Base-by-base conservation (phyloP, 108 stramenopile genomes). In the Cyclotella choctawhatcheeana region DNA sequence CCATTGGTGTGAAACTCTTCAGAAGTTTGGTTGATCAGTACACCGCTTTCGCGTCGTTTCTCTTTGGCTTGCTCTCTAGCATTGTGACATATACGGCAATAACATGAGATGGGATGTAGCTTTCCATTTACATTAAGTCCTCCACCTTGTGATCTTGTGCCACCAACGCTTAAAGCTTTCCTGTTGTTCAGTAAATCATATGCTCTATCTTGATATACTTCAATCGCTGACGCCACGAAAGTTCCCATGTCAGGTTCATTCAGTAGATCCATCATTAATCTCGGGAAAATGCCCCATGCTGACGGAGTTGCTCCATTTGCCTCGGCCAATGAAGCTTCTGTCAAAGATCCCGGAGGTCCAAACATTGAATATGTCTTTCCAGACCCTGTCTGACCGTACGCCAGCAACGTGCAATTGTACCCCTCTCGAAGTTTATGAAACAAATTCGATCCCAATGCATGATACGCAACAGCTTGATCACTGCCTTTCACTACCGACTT, bases 311-410 rank as follows among this genome's bases (percentile, higher is more conserved):
- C 24, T 27, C 55, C 55, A 10, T 18, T 8, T 18, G 8, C 24
- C 29, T 56, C 26, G 5, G 55, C 55, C 24, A 56, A 56, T 22
- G 18, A 18, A 27, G 55, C 24, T 30, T 56, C 55, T 5, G 55
- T 56, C 16, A 56, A 56, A 27, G 13, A 25, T 3, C 27, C 27
- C 4, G 55, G 55, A 8, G 55, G 55, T 27, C 72, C 90, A 87
- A 92, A 88, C 16, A 88, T 90, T 24, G 26, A 13, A 75, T 87
- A 92, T 14, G 91, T 91, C 75, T 86, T 85, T 14, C 83, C 83
- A 7, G 60, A 78, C 0, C 85, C 87, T 33, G 88, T 89, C 70
- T 90, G 86, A 0, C 87, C 88, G 44, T 88, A 89, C 10, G 91
- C 91, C 18, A 92, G 18, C 16, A 56, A 16, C 10, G 22, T 24